Base-by-base conservation (phyloP, 768 basidiomycete species). In the Collybiopsis luxurians region DNA sequence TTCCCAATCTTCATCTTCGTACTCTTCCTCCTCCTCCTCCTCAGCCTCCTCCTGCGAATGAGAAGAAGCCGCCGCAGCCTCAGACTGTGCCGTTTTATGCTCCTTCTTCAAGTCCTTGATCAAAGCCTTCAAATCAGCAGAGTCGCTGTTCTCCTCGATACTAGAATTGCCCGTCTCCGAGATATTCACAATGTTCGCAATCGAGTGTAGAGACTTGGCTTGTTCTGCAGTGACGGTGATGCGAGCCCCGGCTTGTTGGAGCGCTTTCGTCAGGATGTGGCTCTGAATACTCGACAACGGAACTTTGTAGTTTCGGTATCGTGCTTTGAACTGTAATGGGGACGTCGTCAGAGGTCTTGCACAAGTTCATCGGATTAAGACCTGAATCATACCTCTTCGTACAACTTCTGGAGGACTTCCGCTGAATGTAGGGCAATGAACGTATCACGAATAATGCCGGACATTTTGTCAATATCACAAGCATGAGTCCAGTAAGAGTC, bases 401-500 rank as follows among this genome's bases (percentile, higher is more conserved):
- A 74, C 0, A 98, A 82, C 62, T 81, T 83, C 21, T 72, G 73
- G 4, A 98, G 81, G 7, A 98, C 84, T 67, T 95, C 87, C 7
- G 90, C 89, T 17, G 89, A 89, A 71, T 99, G 96, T 15, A 98
- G 79, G 0, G 89, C 85, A 56, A 98, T 90, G 70, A 99, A 99
- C 0, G 92, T 93, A 43, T 95, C 90, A 27, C 96, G 89, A 64
- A 98, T 96, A 63, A 90, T 79, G 46, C 76, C 78, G 0, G 92
- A 90, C 94, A 98, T 96, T 51, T 84, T 73, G 71, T 97, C 92
- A 53, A 98, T 88, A 61, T 80, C 82, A 44, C 75, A 82, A 0
- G 97, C 89, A 67, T 99, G 97, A 3, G 96, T 98, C 97, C 97
- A 99, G 73, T 98, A 99, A 0, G 97, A 98, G 67, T 99, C 97